Conservation (phyloP, 805 yeast species). For the Kuraishia borneana region DNA sequence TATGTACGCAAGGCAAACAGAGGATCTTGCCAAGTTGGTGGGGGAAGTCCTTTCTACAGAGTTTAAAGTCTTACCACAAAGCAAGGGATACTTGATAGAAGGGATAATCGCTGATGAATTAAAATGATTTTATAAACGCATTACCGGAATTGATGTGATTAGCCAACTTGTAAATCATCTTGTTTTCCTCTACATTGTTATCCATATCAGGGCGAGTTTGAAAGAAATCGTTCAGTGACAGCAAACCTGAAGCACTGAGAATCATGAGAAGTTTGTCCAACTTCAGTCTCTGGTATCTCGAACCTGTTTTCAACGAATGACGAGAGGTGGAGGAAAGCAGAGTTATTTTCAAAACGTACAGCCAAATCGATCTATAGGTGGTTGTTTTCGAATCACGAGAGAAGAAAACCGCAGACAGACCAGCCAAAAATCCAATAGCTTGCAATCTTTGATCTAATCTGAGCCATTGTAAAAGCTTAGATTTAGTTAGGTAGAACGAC, state of each 20-base stretch:
- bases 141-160: slow-evolving; percentile 4
- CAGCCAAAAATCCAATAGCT: slow-evolving; percentile 8
- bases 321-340: slow-evolving; percentile 5
- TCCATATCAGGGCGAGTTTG: background rate
- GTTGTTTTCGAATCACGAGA: slow-evolving; percentile 4
- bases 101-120: slow-evolving; percentile 6
- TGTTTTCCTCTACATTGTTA: slow-evolving; percentile 1
- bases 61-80: slow-evolving; percentile 11
- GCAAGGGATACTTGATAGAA: slow-evolving; percentile 11
- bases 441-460: slow-evolving; percentile 4
- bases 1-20: slow-evolving; percentile 6
- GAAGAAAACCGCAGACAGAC: slow-evolving; percentile 6
- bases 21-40: slow-evolving; percentile 9
- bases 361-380: slow-evolving; percentile 9
- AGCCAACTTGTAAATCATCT: slow-evolving; percentile 4
- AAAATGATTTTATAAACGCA: background rate
- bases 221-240: slow-evolving; percentile 8
- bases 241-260: slow-evolving; percentile 6
- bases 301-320: slow-evolving; percentile 4
- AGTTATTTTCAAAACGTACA: slow-evolving; percentile 10
- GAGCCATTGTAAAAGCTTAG: background rate
- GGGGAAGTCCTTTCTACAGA: slow-evolving; percentile 5
- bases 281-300: slow-evolving; percentile 3
- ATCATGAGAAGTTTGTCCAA: slow-evolving; percentile 8
- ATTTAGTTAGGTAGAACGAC: background rate